A percentile compares a stretch with the other conserved stretches of the same genome.
These are phyloP conservation scores for Aristolochia fimbriata DNA, from an alignment of 164 flowering plant species.

Conservation along the genomic window DNA sequence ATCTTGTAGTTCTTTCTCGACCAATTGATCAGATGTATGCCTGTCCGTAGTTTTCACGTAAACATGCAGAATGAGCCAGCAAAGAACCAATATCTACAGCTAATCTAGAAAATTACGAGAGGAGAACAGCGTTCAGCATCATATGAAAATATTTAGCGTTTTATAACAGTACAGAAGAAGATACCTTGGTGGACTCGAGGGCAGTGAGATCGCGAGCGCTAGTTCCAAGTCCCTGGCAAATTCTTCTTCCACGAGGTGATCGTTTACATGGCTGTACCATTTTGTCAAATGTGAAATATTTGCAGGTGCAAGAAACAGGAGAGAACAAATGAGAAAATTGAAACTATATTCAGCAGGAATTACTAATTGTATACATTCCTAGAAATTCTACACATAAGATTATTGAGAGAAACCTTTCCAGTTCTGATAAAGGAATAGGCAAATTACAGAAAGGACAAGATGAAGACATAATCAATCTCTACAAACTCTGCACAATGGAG, in stretches of 20 bases:
- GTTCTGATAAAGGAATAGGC: constrained; percentile 20
- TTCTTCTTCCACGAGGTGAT: constrained; percentile 9
- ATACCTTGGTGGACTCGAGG: too few relatives aligned
- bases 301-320: neutral
- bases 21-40: constrained; percentile 54
- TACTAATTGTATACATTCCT: neutral
- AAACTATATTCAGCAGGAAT: neutral
- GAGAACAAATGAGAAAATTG: neutral
- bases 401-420: constrained; percentile 27
- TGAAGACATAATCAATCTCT: constrained; percentile 3
- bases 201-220: neutral
- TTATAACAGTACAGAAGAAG: too few relatives aligned
- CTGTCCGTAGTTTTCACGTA: constrained; percentile 16
- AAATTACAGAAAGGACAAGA: constrained; percentile 43
- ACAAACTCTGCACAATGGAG: constrained; percentile 21
- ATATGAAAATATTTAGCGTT: too few relatives aligned
- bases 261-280: constrained; percentile 10
- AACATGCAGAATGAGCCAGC: too few relatives aligned
- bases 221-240: constrained; percentile 10
- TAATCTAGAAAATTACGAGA: too few relatives aligned
- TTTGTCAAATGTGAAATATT: neutral
- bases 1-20: constrained; percentile 26
- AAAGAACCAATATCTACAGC: too few relatives aligned
- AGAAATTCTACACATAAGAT: neutral
- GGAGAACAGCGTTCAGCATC: too few relatives aligned